Evolutionary conservation across 1,284 basidiomycete species (phyloP).

Genomic region (Leccinum angustisporum): DNA sequence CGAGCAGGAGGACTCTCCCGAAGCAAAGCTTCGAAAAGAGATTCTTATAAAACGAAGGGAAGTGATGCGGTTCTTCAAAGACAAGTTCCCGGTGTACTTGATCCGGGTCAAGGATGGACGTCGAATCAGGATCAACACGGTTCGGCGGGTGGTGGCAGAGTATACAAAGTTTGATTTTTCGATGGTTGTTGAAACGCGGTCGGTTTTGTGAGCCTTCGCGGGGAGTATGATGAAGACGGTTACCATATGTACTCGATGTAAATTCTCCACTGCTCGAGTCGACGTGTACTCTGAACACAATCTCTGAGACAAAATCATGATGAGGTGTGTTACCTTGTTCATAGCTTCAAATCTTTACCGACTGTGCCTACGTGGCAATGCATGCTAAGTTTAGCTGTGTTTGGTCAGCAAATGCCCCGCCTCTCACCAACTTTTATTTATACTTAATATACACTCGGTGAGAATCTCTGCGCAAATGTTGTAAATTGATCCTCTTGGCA

Average conservation of each 20-base stretch:
- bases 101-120: constrained; percentile 14
- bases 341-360: too few relatives aligned
- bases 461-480: background rate
- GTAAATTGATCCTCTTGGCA: background rate
- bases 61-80: constrained; percentile 20
- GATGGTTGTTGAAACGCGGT: constrained; percentile 18
- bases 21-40: constrained; percentile 17
- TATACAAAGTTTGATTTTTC: constrained; percentile 25
- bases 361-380: too few relatives aligned
- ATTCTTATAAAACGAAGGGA: constrained; percentile 20
- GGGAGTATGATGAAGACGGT: background rate
- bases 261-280: too few relatives aligned
- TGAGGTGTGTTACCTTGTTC: too few relatives aligned
- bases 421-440: too few relatives aligned
- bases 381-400: too few relatives aligned
- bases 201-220: constrained; percentile 14
- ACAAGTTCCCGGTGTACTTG: constrained; percentile 20
- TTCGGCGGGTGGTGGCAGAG: constrained; percentile 7
- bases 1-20: constrained; percentile 3
- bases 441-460: too few relatives aligned
- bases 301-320: too few relatives aligned
- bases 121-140: constrained; percentile 21
- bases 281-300: too few relatives aligned
- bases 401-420: too few relatives aligned
- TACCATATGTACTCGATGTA: too few relatives aligned